A percentile compares a stretch with the other conserved stretches of the same genome.
Conservation (phyloP, 805 yeast species). For the Suhomyces vadensis region DNA sequence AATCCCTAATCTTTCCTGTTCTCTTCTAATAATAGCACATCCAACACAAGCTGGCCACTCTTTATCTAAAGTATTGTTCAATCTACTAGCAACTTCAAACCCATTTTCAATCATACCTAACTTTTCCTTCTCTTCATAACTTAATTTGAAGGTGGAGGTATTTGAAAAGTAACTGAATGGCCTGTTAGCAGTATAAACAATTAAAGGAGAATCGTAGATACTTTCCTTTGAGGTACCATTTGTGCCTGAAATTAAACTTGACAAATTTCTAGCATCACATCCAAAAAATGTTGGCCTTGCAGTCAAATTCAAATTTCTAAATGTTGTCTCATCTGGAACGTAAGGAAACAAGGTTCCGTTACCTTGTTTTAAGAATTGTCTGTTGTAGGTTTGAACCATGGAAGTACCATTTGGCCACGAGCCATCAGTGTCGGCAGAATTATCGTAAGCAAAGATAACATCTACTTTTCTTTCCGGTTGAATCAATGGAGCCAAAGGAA, state of each 20-base stretch:
- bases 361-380: conserved; percentile 49
- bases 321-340: conserved; percentile 24
- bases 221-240: conserved; percentile 7
- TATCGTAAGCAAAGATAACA: conserved; percentile 63
- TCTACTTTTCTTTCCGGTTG: conserved; percentile 64
- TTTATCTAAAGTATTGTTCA: conserved; percentile 19
- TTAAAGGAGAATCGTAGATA: conserved; percentile 22
- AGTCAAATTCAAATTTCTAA: conserved; percentile 30
- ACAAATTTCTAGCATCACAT: conserved; percentile 27
- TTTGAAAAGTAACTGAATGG: conserved; percentile 31
- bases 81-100: conserved; percentile 26
- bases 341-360: conserved; percentile 28
- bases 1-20: conserved; percentile 23
- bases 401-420: conserved; percentile 72
- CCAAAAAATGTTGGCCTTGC: conserved; percentile 30
- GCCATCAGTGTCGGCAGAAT: conserved; percentile 61
- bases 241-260: conserved; percentile 16
- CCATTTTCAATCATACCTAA: conserved; percentile 28
- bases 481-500: conserved; percentile 66
- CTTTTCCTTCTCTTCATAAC: conserved; percentile 24
- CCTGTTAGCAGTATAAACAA: conserved; percentile 32
- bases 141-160: conserved; percentile 29
- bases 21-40: conserved; percentile 30
- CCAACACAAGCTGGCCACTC: conserved; percentile 30
- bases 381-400: conserved; percentile 52